phyloP scores from a whole-genome alignment of 768 basidiomycete species.

The Kwoniella pini region DNA sequence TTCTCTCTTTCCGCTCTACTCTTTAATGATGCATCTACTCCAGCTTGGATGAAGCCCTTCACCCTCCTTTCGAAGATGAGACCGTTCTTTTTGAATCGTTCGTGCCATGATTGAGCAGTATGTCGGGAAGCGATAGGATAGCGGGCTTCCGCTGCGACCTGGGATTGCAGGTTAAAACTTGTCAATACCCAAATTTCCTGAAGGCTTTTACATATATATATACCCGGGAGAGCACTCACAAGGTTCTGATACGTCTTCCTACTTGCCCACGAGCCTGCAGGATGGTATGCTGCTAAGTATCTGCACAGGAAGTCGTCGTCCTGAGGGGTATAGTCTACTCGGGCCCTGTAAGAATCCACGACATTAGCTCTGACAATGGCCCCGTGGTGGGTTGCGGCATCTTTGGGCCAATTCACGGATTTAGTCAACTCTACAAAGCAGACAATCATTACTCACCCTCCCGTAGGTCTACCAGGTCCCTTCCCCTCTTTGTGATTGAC shows the following conservation, averaged over 20 bases:
- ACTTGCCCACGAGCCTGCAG: conserved; percentile 37
- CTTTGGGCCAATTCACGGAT: no score
- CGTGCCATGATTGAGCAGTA: conserved; percentile 46
- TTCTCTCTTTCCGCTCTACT: conserved; percentile 33
- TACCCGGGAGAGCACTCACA: conserved; percentile 31
- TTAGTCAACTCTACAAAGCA: no score
- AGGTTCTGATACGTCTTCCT: conserved; percentile 36
- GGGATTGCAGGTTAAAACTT: neutral
- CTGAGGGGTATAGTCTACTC: conserved; percentile 35
- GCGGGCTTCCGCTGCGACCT: conserved; percentile 2
- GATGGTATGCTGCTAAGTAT: conserved; percentile 37
- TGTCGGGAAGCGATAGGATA: conserved; percentile 34
- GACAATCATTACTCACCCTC: conserved; percentile 32
- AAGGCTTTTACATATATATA: no score
- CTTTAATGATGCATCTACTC: conserved; percentile 34
- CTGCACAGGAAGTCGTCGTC: conserved; percentile 47
- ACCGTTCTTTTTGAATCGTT: conserved; percentile 45
- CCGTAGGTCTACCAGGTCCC: conserved; percentile 44
- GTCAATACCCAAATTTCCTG: no score
- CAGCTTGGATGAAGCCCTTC: conserved; percentile 8
- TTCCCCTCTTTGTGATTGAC: conserved; percentile 8
- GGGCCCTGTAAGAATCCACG: conserved; percentile 13
- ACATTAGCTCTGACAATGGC: neutral
- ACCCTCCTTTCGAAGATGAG: conserved; percentile 21
- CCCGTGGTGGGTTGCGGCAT: neutral